Evolutionary conservation across 2,329 filamentous ascomycete genomes (phyloP), one percentile per base, ranked within the genome.

Genomic region (Sphaerostilbella broomeana): DNA sequence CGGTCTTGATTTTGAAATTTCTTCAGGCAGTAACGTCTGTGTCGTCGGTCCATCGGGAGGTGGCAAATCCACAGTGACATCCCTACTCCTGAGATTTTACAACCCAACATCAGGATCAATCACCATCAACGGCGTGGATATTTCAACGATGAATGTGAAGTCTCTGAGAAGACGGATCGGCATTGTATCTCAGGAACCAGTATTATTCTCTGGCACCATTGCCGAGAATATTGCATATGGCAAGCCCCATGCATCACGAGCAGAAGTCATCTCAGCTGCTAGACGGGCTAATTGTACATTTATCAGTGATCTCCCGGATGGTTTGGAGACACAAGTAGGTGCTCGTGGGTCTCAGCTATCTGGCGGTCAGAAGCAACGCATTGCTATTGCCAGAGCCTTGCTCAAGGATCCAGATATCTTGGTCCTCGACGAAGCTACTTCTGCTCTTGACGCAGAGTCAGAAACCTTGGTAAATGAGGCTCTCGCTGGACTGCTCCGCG

Each of bases 351-450:
- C 90, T 2, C 90, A 97, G 62, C 74, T 98, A 1, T 95, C 88
- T 7, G 92, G 92, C 36, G 92, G 92, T 0, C 92, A 98, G 63
- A 97, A 97, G 66, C 92, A 98, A 62, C 83, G 92, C 47, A 97
- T 98, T 53, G 92, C 92, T 25, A 98, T 98, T 60, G 92, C 92
- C 5, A 79, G 94, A 39, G 92, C 92, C 10, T 73, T 98, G 19
- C 80, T 98, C 51, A 97, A 97, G 63, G 79, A 95, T 47, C 94
- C 94, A 0, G 92, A 98, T 64, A 97, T 98, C 47, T 70, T 98
- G 19, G 94, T 98, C 45, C 76, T 98, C 1, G 92, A 98, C 56
- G 92, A 98, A 70, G 86, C 94, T 13, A 98, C 94, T 0, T 95
- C 87, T 3, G 92, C 92, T 0, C 73, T 98, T 6, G 92, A 98